These are phyloP conservation scores for Trichoderma virens DNA, from an alignment of 495 filamentous ascomycete genomes.

Conservation along the genomic window DNA sequence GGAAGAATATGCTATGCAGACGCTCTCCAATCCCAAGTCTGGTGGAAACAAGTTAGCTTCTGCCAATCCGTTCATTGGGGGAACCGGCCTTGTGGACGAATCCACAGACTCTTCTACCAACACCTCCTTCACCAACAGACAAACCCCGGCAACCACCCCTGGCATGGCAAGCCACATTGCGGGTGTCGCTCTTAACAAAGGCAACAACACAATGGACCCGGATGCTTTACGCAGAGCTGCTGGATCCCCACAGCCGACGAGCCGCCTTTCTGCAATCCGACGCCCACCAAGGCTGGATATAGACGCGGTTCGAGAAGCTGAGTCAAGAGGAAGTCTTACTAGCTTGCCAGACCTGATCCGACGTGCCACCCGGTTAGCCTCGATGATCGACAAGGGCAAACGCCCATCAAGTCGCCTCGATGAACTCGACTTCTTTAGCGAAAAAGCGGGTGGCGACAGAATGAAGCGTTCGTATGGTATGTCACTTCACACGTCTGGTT, in stretches of 20 bases:
- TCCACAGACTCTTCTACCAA: constrained; percentile 29
- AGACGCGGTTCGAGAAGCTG: constrained; percentile 67
- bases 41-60: background rate
- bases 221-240: constrained; percentile 16
- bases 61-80: constrained; percentile 23
- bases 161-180: background rate
- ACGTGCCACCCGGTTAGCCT: constrained; percentile 77
- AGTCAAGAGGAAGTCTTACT: constrained; percentile 78
- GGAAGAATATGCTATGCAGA: background rate
- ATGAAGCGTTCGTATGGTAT: constrained; percentile 22
- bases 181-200: background rate
- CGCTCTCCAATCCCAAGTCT: background rate
- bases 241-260: constrained; percentile 33
- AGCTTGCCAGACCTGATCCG: constrained; percentile 86
- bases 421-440: constrained; percentile 40
- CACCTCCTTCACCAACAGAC: background rate
- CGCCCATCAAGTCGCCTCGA: constrained; percentile 66
- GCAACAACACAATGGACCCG: background rate
- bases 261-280: constrained; percentile 43
- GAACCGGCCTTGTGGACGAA: constrained; percentile 36
- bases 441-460: constrained; percentile 16
- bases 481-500: constrained; percentile 21
- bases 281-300: constrained; percentile 73
- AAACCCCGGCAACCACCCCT: background rate
- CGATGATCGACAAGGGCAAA: constrained; percentile 77